A percentile compares a stretch with the other conserved stretches of the same genome.
Conservation (phyloP, 2,329 filamentous ascomycete genomes). For the Emergomyces pasteurianus region DNA sequence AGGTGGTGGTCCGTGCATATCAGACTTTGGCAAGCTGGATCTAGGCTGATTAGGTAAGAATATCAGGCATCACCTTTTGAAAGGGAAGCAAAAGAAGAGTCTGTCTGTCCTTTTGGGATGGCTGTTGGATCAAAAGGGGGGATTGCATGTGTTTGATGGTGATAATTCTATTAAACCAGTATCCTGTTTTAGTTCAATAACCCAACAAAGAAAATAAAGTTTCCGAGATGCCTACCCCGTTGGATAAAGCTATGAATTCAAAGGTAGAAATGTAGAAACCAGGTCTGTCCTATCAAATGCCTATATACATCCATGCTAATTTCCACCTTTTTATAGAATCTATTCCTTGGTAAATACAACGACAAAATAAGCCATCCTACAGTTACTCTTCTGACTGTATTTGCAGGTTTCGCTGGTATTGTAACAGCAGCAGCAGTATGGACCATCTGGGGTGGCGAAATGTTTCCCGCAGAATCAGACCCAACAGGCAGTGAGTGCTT, state of each 20-base stretch:
- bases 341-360: slow-evolving; percentile 49
- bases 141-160: background rate
- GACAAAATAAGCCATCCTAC: background rate
- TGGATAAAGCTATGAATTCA: slow-evolving; percentile 58
- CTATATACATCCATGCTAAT: slow-evolving; percentile 11
- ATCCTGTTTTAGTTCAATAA: background rate
- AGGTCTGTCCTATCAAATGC: slow-evolving; percentile 11
- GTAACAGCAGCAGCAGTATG: slow-evolving; percentile 71
- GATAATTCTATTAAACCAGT: background rate
- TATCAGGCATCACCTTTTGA: background rate
- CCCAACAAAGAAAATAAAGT: background rate
- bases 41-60: background rate
- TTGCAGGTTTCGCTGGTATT: slow-evolving; percentile 63
- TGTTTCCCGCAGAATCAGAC: slow-evolving; percentile 65
- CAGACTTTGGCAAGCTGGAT: background rate
- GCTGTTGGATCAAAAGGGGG: slow-evolving; percentile 10
- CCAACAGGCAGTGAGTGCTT: slow-evolving; percentile 58
- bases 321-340: slow-evolving; percentile 41
- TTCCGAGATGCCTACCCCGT: slow-evolving; percentile 51
- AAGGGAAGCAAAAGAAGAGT: background rate
- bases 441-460: slow-evolving; percentile 73
- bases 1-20: background rate
- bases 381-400: slow-evolving; percentile 1
- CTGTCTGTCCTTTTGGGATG: background rate
- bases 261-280: slow-evolving; percentile 39